Base-by-base conservation (phyloP, 2,329 filamentous ascomycete genomes). In the Colletotrichum truncatum region DNA sequence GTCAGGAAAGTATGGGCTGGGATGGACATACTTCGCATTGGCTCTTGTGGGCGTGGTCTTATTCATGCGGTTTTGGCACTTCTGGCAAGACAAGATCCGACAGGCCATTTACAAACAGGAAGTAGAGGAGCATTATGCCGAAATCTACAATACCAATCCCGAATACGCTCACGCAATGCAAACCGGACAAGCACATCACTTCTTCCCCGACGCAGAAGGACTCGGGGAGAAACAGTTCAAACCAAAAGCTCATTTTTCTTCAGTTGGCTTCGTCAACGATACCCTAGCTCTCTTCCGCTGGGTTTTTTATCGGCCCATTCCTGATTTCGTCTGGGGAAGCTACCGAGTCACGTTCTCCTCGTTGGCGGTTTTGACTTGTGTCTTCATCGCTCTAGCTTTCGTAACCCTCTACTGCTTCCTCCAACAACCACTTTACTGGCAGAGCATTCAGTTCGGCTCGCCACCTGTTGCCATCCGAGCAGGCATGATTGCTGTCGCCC, bases 71-170 rank as follows among this genome's bases (percentile, higher is more conserved):
- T 85, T 92, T 74, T 97, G 94, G 84, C 92, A 97, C 77, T 90
- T 91, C 70, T 97, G 93, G 91, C 93, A 94, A 71, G 94, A 98
- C 82, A 97, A 96, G 81, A 93, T 97, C 70, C 89, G 94, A 70
- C 92, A 94, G 70, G 94, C 93, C 68, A 88, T 96, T 66, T 93
- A 96, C 81, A 95, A 97, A 80, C 90, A 96, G 74, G 89, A 93
- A 75, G 85, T 93, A 71, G 85, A 92, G 73, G 85, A 89, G 71
- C 86, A 90, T 71, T 89, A 87, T 75, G 86, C 76, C 64, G 76
- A 82, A 53, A 69, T 86, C 48, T 85, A 89, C 75, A 82, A 76
- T 73, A 72, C 84, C 58, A 83, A 87, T 52, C 78, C 82, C 34
- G 81, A 83, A 21, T 81, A 81, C 69, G 80, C 79, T 55, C 76